These are phyloP conservation scores for Nicotiana attenuata DNA, from an alignment of 257 asterid genomes.

Conservation along the genomic window DNA sequence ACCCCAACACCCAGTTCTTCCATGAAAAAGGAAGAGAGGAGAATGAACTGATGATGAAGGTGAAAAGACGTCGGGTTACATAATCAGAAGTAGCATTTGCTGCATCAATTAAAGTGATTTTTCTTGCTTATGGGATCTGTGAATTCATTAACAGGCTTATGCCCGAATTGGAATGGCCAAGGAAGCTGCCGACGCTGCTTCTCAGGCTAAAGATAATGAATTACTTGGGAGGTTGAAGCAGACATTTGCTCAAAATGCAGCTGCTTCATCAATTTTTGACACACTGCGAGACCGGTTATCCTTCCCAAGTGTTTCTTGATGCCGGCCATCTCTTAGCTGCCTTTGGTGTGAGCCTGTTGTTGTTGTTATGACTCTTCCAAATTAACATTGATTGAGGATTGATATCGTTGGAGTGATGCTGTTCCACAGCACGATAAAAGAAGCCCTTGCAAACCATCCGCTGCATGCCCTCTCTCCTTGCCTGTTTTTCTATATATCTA, in stretches of 20 bases:
- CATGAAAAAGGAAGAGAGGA: too few species aligned
- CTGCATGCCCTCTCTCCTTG: neutral
- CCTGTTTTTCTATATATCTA: neutral
- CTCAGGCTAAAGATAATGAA: conserved; percentile 89
- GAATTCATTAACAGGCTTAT: conserved; percentile 52
- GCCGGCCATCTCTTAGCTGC: neutral
- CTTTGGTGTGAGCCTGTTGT: neutral
- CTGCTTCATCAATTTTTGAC: conserved; percentile 72
- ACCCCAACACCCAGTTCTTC: too few species aligned
- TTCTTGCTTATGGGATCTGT: neutral
- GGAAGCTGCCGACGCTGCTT: conserved; percentile 94
- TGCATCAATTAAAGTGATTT: neutral
- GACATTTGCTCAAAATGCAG: conserved; percentile 64
- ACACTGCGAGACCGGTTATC: conserved; percentile 75
- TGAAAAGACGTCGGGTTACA: too few species aligned
- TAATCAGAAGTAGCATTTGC: too few species aligned
- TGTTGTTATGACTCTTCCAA: neutral
- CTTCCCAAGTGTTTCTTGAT: conserved; percentile 71
- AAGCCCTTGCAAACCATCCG: neutral
- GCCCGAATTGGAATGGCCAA: conserved; percentile 93
- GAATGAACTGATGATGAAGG: too few species aligned
- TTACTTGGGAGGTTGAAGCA: conserved; percentile 65
- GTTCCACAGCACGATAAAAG: neutral
- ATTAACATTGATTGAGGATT: neutral
- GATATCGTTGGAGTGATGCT: neutral